Conservation (phyloP, 139 green algal species). For the Parachlorella kessleri region DNA sequence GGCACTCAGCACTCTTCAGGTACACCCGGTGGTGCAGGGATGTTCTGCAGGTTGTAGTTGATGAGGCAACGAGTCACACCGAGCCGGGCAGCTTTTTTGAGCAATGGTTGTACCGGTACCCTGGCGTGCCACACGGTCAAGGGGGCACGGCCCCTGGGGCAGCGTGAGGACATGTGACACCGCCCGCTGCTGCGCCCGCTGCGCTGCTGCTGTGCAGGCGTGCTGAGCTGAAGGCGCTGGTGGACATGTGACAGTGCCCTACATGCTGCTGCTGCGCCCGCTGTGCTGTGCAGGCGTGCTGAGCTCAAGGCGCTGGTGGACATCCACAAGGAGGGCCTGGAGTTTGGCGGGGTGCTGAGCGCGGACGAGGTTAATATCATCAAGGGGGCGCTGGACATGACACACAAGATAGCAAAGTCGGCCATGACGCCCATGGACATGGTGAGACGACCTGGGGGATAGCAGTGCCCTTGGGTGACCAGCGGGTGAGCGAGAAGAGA, state of each 20-base stretch:
- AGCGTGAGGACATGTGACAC: no score
- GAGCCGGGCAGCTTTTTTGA: no score
- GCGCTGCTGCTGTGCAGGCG: constrained; percentile 53
- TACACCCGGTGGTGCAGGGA: not conserved
- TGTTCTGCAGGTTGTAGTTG: not conserved
- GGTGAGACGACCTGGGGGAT: constrained; percentile 42
- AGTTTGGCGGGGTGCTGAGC: constrained; percentile 74
- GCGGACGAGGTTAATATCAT: constrained; percentile 70
- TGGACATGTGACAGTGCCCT: no score
- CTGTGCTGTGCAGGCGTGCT: constrained; percentile 49
- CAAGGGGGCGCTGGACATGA: constrained; percentile 88
- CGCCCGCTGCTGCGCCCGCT: no score
- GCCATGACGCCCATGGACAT: constrained; percentile 91
- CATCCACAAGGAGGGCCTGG: constrained; percentile 72
- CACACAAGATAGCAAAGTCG: constrained; percentile 71
- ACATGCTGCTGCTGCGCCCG: no score
- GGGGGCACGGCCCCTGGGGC: no score
- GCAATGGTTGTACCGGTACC: no score
- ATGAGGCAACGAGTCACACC: no score
- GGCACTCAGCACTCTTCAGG: constrained; percentile 76
- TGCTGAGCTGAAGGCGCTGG: constrained; percentile 86
- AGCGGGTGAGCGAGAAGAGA: no score
- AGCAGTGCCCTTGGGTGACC: no score
- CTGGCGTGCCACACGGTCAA: no score
- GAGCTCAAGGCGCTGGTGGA: constrained; percentile 92